Percentiles rank a stretch among this genome's conserved stretches.
Conservation (phyloP, 2,329 filamentous ascomycete species). For the Fusarium burgessii region DNA sequence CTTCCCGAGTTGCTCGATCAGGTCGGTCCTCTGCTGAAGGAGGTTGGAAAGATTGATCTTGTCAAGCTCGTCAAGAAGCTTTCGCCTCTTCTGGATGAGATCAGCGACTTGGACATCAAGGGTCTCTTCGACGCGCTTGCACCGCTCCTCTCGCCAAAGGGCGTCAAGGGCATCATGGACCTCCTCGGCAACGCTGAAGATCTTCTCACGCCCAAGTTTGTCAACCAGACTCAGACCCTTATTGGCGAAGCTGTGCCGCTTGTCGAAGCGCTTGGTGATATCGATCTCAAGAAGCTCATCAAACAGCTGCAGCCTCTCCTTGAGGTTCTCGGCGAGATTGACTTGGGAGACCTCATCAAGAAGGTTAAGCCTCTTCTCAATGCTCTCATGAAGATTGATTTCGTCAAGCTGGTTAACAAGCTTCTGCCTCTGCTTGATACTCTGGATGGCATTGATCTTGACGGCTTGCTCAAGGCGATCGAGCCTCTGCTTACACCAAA, state of each 20-base stretch:
- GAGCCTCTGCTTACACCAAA: conserved; percentile 52
- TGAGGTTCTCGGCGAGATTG: conserved; percentile 50
- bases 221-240: conserved; percentile 49
- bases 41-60: conserved; percentile 49
- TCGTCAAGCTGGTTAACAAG: conserved; percentile 47
- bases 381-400: conserved; percentile 48
- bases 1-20: conserved; percentile 45
- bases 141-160: conserved; percentile 51
- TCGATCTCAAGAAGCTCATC: conserved; percentile 53
- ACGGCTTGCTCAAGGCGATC: conserved; percentile 50
- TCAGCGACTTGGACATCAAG: conserved; percentile 50
- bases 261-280: conserved; percentile 49
- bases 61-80: conserved; percentile 47
- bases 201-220: conserved; percentile 49
- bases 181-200: conserved; percentile 53
- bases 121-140: conserved; percentile 49
- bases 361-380: conserved; percentile 49
- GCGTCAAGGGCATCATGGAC: conserved; percentile 51
- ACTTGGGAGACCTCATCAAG: conserved; percentile 50
- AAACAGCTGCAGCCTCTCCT: conserved; percentile 49
- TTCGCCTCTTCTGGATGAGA: conserved; percentile 47
- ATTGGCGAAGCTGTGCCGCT: conserved; percentile 54
- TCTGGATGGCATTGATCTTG: conserved; percentile 51
- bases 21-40: conserved; percentile 48
- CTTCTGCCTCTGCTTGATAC: conserved; percentile 50